Evolutionary conservation across 257 asterid genomes (phyloP), one percentile per base, ranked within the genome.

Genomic region (Henckelia pumila): DNA sequence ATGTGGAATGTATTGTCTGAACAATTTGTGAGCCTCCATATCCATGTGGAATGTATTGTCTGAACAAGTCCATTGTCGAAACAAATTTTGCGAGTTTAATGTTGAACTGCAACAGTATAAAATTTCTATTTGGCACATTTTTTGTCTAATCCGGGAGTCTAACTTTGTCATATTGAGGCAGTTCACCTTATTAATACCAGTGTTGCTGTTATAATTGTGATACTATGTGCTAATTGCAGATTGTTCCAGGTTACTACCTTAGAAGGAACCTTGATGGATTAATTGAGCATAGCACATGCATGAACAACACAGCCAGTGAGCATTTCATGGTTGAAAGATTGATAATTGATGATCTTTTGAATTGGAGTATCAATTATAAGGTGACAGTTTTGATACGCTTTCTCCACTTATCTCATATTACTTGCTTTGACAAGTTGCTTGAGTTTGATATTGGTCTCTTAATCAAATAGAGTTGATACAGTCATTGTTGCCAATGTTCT

Each of bases 201-300:
- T 63, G 47, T 28, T 23, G 69, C 59, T 61, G 17, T 14, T 73
- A 19, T 40, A 61, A 68, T 70, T 44, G 21, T 1, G 72, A 33
- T n/a, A 58, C 59, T 72, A 64, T 53, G 59, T 40, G 24, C 26
- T 71, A 55, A 66, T 58, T 84, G 86, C 89, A 92, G 98, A 89
- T 92, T 63, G 98, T 93, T 81, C 98, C 98, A 24, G 98, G 98
- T 69, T 93, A 93, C 85, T 93, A 86, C 82, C 88, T 93, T 26
- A 81, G 98, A 58, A 86, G 98, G 78, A 83, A 93, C 71, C 80
- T 61, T 76, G 93, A 89, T 79, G 98, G 98, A 78, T 64, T 77
- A 35, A 85, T 89, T 61, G 98, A 93, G 85, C 59, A 88, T 26
- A 93, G 98, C 79, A 82, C 98, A 53, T 93, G 98, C 65, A 63